Conservation (phyloP, 306 rosid species). For the Citrullus mucosospermus region DNA sequence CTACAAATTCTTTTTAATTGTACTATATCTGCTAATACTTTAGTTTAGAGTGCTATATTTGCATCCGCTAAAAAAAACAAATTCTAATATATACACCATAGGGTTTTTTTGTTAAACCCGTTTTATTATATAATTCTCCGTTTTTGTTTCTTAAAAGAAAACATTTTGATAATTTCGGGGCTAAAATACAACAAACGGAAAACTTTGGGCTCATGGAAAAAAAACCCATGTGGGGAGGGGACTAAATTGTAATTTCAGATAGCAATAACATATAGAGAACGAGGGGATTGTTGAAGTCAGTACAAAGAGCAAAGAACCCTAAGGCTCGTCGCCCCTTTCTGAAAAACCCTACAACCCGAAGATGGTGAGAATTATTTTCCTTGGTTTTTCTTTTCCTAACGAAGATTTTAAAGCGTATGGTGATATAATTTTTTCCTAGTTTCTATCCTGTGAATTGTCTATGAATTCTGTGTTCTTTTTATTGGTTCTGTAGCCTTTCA, state of each 20-base stretch:
- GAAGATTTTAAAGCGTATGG: background rate
- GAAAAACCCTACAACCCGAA: background rate
- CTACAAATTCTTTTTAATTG: too few species aligned
- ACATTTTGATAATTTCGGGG: too few species aligned
- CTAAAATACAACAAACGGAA: too few species aligned
- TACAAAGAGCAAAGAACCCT: background rate
- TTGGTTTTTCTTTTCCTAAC: background rate
- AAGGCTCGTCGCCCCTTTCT: background rate
- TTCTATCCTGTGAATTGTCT: background rate
- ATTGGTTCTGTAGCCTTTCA: slow-evolving; percentile 48
- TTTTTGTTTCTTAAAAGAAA: too few species aligned
- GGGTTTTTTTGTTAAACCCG: too few species aligned
- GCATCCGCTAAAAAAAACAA: too few species aligned
- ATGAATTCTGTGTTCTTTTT: background rate
- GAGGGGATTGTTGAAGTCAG: background rate
- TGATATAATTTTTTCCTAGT: background rate
- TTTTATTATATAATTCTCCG: too few species aligned
- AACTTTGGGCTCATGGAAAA: too few species aligned
- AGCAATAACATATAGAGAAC: background rate
- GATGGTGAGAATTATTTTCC: background rate
- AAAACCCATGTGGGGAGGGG: too few species aligned
- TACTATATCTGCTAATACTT: too few species aligned
- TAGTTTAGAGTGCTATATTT: too few species aligned
- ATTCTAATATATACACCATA: too few species aligned
- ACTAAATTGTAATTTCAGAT: background rate